Evolutionary conservation across 306 rosid genomes (phyloP).

Genomic region (Spatholobus suberectus): DNA sequence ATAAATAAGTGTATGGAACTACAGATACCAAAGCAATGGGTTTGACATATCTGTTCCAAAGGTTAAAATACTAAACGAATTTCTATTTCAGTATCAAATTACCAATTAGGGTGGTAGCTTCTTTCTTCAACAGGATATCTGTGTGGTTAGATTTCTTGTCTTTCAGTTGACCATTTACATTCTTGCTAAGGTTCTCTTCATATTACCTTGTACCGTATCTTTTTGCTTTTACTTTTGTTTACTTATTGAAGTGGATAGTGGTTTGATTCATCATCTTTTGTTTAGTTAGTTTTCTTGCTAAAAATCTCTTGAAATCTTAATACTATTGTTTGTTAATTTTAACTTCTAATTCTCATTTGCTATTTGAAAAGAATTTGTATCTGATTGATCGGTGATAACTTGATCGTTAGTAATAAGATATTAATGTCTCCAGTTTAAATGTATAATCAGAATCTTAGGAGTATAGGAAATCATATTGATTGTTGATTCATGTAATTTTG

Average conservation of each 20-base stretch:
- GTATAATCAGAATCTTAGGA: background rate
- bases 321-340: background rate
- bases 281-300: background rate
- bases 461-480: background rate
- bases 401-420: background rate
- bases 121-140: background rate
- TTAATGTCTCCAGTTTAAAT: background rate
- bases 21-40: background rate
- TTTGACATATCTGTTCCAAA: background rate
- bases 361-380: slow-evolving; percentile 10
- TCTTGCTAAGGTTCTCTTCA: background rate
- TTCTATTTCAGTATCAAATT: background rate
- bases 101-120: background rate
- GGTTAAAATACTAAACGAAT: background rate
- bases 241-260: background rate
- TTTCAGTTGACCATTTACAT: background rate
- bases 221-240: background rate
- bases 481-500: slow-evolving; percentile 25
- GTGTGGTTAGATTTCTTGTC: slow-evolving; percentile 19
- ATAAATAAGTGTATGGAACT: background rate
- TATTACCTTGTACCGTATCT: background rate
- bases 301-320: background rate
- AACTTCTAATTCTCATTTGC: background rate
- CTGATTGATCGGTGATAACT: background rate
- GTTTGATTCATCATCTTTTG: slow-evolving; percentile 5